Base-by-base conservation (phyloP, 345 rosid genomes). In the Salix exigua region DNA sequence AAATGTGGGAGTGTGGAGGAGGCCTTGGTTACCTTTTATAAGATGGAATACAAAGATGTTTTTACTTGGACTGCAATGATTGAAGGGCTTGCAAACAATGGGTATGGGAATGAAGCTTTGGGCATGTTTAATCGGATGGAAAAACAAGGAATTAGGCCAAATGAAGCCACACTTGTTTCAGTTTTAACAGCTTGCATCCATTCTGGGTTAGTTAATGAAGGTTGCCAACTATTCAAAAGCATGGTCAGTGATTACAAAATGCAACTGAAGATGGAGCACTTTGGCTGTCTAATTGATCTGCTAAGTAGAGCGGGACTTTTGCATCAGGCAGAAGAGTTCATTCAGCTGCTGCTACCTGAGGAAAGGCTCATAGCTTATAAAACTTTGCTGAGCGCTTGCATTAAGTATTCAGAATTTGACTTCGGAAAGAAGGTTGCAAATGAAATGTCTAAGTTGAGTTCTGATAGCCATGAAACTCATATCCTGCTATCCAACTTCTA, bases 11-110 rank as follows among this genome's bases (percentile, higher is more conserved):
- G 74, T 38, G 21, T 78, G 26, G 79, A 79, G 70, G 83, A 79
- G 12, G 81, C 81, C 13, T 58, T 83, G 79, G 74, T 80, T 31
- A 76, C 74, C 72, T 83, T 83, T 74, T 80, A 83, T 50, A 83
- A 83, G 72, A 79, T 74, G 85, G 79, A 37, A 64, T 26, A 62
- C 25, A 79, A 35, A 73, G 83, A 77, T 50, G 81, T 77, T 11
- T 75, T 77, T 25, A 23, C 83, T 23, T 79, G 83, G 81, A 76
- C 85, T 8, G 53, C 78, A 58, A 46, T 83, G 76, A 80, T 83
- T 6, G 83, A 77, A 71, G 85, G 85, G 73, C 81, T 82, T 37
- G 79, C 79, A 40, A 82, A 75, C 60, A 67, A 78, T 66, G 82
- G 85, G 23, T 71, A 62, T 0, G 85, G 79, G 10, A 55, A 46